Percentiles rank a stretch among this genome's conserved stretches.
These are phyloP conservation scores for Malassezia restricta DNA, from an alignment of 1,284 basidiomycete genomes.

Conservation along the genomic window DNA sequence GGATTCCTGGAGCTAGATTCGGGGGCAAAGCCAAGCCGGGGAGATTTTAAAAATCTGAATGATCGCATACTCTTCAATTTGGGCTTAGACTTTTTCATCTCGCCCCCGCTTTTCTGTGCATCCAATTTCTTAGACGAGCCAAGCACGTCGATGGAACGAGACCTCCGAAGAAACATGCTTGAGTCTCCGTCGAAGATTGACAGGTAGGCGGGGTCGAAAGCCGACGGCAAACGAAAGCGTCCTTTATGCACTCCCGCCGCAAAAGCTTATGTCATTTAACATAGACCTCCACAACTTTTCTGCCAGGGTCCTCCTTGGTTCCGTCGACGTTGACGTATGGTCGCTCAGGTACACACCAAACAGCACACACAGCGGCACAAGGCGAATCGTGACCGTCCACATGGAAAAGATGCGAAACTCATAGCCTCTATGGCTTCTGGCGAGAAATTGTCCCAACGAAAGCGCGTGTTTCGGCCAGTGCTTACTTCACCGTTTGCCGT, in stretches of 20 bases:
- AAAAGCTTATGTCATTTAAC: too few species aligned
- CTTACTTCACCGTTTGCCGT: constrained; percentile 16
- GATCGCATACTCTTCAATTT: constrained; percentile 4
- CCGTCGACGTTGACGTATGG: neutral
- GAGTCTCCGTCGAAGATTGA: neutral
- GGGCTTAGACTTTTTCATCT: neutral
- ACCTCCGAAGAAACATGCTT: constrained; percentile 13
- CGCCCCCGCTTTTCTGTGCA: neutral
- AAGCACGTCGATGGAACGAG: constrained; percentile 8
- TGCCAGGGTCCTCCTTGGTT: neutral
- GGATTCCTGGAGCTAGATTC: neutral
- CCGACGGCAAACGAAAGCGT: too few species aligned
- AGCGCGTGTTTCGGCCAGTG: constrained; percentile 15
- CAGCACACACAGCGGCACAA: constrained; percentile 14
- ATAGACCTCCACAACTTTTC: too few species aligned
- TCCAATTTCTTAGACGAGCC: neutral
- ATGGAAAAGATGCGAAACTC: constrained; percentile 10
- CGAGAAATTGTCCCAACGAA: neutral
- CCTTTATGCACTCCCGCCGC: too few species aligned
- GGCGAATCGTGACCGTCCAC: neutral
- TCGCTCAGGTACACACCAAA: constrained; percentile 7
- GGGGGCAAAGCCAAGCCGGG: neutral
- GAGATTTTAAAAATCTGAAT: constrained; percentile 7
- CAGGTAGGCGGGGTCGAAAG: too few species aligned
- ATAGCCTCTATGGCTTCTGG: neutral